Evolutionary conservation across 2,329 filamentous ascomycete species (phyloP), one percentile per base, ranked within the genome.

Genomic region (Monosporascus cannonballus): DNA sequence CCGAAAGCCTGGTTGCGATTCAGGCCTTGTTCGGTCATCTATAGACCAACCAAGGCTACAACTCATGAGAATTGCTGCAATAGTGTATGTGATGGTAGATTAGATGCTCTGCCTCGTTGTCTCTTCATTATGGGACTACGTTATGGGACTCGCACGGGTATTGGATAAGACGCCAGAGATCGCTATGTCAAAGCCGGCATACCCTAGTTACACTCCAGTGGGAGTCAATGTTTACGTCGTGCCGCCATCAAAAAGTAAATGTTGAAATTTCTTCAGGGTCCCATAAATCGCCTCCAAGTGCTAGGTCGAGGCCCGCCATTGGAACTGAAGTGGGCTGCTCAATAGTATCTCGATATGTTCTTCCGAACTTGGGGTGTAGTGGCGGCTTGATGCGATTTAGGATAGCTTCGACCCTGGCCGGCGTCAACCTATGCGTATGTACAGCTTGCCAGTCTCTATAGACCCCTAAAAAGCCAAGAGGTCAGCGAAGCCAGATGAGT

Each of bases 311-410:
- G 20, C 17, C 42, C 25, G 20, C 14, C 6, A 45, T 25, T 11
- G 42, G 20, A 5, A 6, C 2, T n/a, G 42, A 27, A 30, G 14
- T 45, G 20, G 11, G 22, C 4, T 27, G n/a, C 5, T 25, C 22
- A 15, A 25, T 14, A 25, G 14, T 5, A 27, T 25, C 22, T 9
- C 14, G 42, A 27, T 7, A 30, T 14, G 42, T 17, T 14, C 42
- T 17, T 8, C 42, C 22, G 17, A 45, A 45, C 47, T 61, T 61
- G 5, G 59, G 60, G 20, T 62, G 60, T 44, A 62, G 47, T 5
- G 60, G 61, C 11, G 55, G 55, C 44, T 54, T 63, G n/a, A 60
- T 51, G 17, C 36, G 51, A 34, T 54, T 57, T n/a, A 63, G 38
- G 17, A 56, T 38, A 6, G 38, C 41, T 17, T 62, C 54, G 22